Percentiles rank a stretch among this genome's conserved stretches.
Conservation (phyloP, 1,284 basidiomycete species). For the Ceratorhiza oryzae-sativae region DNA sequence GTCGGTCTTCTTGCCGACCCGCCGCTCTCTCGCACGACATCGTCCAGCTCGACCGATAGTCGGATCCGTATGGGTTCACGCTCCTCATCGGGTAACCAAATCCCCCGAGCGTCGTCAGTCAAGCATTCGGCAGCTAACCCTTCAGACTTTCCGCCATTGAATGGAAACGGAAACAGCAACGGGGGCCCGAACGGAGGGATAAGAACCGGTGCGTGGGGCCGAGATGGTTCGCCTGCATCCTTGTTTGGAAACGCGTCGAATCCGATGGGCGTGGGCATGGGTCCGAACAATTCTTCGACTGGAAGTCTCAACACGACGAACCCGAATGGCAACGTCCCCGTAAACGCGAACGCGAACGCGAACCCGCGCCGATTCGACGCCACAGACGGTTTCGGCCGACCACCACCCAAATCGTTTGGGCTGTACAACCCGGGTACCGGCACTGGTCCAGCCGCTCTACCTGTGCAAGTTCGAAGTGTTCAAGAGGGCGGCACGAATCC, state of each 20-base stretch:
- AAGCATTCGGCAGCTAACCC: slow-evolving; percentile 15
- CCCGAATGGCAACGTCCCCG: background rate
- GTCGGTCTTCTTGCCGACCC: slow-evolving; percentile 78
- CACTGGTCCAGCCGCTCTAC: slow-evolving; percentile 16
- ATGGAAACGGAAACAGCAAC: slow-evolving; percentile 12
- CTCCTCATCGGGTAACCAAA: slow-evolving; percentile 27
- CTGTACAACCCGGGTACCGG: slow-evolving; percentile 28
- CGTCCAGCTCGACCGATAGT: slow-evolving; percentile 29
- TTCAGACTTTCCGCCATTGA: slow-evolving; percentile 20
- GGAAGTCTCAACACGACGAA: background rate
- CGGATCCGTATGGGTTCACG: slow-evolving; percentile 12
- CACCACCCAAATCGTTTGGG: slow-evolving; percentile 26
- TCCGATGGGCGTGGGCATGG: background rate
- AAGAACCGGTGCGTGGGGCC: slow-evolving; percentile 18
- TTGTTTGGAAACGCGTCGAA: slow-evolving; percentile 1
- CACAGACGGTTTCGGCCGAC: slow-evolving; percentile 6
- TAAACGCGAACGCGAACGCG: background rate
- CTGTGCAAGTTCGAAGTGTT: slow-evolving; percentile 2
- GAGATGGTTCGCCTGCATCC: slow-evolving; percentile 14
- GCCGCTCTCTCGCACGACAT: slow-evolving; percentile 25
- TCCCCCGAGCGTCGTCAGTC: slow-evolving; percentile 12
- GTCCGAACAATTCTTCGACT: background rate
- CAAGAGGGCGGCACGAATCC: slow-evolving; percentile 5
- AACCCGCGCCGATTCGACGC: slow-evolving; percentile 12
- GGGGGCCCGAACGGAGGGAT: background rate